These are phyloP conservation scores for Ophiostoma piceae DNA, from an alignment of 2,329 filamentous ascomycete genomes.

Conservation along the genomic window DNA sequence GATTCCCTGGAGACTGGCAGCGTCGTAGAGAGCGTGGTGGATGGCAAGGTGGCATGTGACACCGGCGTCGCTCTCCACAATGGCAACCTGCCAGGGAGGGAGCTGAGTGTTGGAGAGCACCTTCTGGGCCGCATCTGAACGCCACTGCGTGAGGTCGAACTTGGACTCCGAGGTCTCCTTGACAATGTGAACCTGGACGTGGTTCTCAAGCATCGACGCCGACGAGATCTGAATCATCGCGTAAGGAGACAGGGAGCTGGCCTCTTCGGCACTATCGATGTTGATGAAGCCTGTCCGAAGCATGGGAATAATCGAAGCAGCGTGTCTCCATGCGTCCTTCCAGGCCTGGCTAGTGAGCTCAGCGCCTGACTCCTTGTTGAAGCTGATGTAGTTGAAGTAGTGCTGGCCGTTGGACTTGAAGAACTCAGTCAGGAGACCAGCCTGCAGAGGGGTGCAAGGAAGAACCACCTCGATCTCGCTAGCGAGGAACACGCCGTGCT, in stretches of 20 bases:
- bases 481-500: conserved; percentile 15
- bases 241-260: conserved; percentile 47
- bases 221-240: conserved; percentile 63
- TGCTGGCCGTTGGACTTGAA: conserved; percentile 58
- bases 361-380: conserved; percentile 43
- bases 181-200: background rate
- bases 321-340: conserved; percentile 53
- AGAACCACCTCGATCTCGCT: conserved; percentile 52
- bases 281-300: conserved; percentile 69
- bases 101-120: conserved; percentile 44
- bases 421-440: conserved; percentile 73
- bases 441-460: conserved; percentile 75
- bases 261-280: conserved; percentile 52
- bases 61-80: conserved; percentile 36
- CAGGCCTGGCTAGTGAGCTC: conserved; percentile 38
- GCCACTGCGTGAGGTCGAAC: conserved; percentile 39
- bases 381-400: conserved; percentile 70
- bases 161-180: background rate
- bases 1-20: conserved; percentile 62
- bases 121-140: conserved; percentile 30
- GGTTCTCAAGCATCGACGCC: conserved; percentile 6
- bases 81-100: conserved; percentile 59
- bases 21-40: conserved; percentile 84
- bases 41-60: conserved; percentile 42
- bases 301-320: conserved; percentile 59